Conservation (phyloP, 768 basidiomycete genomes). For the Hemileccinum rubropunctum region DNA sequence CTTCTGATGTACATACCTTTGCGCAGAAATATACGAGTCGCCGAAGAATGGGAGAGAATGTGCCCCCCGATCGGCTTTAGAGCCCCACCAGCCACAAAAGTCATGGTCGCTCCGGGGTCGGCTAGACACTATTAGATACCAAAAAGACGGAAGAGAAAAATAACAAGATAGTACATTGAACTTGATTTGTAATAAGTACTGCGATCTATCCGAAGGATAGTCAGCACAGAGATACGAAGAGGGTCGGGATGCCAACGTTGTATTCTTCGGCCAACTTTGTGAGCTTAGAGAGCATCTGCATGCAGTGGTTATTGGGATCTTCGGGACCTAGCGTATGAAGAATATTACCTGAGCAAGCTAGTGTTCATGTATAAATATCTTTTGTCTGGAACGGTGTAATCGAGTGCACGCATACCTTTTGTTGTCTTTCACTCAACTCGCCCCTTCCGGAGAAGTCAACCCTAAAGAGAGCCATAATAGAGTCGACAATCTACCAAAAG, state of each 20-base stretch:
- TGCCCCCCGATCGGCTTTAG: constrained; percentile 91
- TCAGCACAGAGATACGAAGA: not conserved
- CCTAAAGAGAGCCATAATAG: constrained; percentile 95
- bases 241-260: constrained; percentile 49
- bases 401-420: constrained; percentile 53
- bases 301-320: not conserved
- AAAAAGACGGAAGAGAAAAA: not conserved
- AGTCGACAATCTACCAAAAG: constrained; percentile 76
- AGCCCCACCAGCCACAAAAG: constrained; percentile 91
- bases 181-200: constrained; percentile 90
- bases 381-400: not conserved
- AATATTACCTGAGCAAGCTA: constrained; percentile 76
- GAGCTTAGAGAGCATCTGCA: constrained; percentile 85
- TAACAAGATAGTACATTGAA: constrained; percentile 56
- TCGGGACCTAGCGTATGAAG: not conserved
- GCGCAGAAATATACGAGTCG: constrained; percentile 82
- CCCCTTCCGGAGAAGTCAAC: constrained; percentile 93
- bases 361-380: constrained; percentile 8
- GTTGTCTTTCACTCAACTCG: constrained; percentile 90
- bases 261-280: constrained; percentile 92
- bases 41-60: constrained; percentile 84
- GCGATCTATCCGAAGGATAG: constrained; percentile 52
- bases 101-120: constrained; percentile 93
- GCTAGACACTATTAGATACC: constrained; percentile 43
- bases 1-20: constrained; percentile 53